Conservation (phyloP, 768 basidiomycete genomes). For the Postia placenta region DNA sequence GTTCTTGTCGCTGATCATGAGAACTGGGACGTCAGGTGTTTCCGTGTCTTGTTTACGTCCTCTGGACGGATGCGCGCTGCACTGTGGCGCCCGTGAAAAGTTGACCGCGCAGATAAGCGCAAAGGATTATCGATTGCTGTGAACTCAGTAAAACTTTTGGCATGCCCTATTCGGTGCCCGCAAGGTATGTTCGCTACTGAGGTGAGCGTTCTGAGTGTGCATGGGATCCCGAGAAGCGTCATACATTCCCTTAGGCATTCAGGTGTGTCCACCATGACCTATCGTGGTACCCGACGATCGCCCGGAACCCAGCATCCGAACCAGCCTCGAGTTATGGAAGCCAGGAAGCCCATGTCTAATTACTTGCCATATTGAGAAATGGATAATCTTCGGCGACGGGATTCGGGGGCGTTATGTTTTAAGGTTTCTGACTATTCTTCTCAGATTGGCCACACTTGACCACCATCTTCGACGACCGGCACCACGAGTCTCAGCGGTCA, state of each 20-base stretch:
- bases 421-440: not conserved
- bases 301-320: not conserved
- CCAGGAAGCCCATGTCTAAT: constrained; percentile 2
- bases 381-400: not conserved
- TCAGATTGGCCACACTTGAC: not conserved
- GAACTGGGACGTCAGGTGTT: no score
- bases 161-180: not conserved
- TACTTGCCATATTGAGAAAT: not conserved
- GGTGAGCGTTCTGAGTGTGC: not conserved
- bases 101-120: not conserved
- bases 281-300: not conserved
- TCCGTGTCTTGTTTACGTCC: no score
- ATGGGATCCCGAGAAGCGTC: not conserved
- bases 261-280: not conserved
- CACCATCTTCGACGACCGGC: not conserved
- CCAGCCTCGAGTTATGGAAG: constrained; percentile 1
- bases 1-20: no score
- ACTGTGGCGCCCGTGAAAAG: no score
- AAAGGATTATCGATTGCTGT: not conserved
- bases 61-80: no score
- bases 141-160: not conserved
- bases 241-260: not conserved
- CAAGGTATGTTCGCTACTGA: not conserved
- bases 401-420: not conserved
- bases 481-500: not conserved